These are phyloP conservation scores for Aspergillus affinis DNA, from an alignment of 495 filamentous ascomycete species.

Conservation along the genomic window DNA sequence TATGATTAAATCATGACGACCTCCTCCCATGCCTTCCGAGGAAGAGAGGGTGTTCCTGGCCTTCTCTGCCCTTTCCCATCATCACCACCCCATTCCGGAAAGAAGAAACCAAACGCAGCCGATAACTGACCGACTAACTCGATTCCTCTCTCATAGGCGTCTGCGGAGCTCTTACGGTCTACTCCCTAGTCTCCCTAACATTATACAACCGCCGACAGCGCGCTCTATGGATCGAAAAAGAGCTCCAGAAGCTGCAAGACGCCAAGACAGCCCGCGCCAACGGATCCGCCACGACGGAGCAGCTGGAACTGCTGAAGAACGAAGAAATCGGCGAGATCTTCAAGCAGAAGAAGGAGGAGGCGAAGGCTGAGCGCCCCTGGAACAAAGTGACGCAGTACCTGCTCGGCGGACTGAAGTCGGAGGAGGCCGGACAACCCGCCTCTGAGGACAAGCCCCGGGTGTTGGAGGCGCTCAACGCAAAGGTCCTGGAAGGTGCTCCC, in stretches of 20 bases:
- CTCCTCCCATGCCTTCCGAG: not conserved
- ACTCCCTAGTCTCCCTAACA: constrained; percentile 83
- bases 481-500: constrained; percentile 22
- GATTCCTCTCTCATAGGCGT: constrained; percentile 51
- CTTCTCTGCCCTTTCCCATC: not conserved
- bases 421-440: constrained; percentile 31
- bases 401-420: constrained; percentile 49
- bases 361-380: constrained; percentile 44
- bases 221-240: constrained; percentile 62
- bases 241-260: constrained; percentile 58
- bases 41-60: not conserved
- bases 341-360: constrained; percentile 45
- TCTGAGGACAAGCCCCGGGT: constrained; percentile 27
- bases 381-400: constrained; percentile 44
- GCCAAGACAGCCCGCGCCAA: constrained; percentile 61
- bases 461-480: constrained; percentile 42
- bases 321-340: constrained; percentile 55
- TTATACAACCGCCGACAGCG: constrained; percentile 76
- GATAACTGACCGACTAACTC: not conserved
- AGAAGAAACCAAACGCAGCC: not conserved
- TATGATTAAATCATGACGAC: not conserved
- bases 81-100: not conserved
- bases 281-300: constrained; percentile 58
- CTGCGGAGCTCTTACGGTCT: constrained; percentile 69
- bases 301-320: constrained; percentile 54